Percentiles rank a stretch among this genome's conserved stretches.
These are phyloP conservation scores for Polygonum aviculare DNA, from an alignment of 148 eudicot species.

Conservation along the genomic window DNA sequence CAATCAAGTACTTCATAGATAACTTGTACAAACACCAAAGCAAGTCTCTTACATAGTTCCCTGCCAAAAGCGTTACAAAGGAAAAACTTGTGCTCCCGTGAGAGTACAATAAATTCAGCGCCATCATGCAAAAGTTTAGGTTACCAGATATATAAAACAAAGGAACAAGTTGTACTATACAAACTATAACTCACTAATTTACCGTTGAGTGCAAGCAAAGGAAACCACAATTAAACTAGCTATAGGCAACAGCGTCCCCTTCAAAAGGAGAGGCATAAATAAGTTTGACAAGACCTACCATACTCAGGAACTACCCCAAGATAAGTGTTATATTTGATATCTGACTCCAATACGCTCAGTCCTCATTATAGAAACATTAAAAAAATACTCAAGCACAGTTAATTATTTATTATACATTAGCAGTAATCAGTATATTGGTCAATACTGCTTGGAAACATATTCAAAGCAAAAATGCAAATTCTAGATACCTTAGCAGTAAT, in stretches of 20 bases:
- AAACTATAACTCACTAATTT: not conserved
- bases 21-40: not conserved
- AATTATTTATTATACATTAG: not conserved
- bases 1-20: not conserved
- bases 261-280: not conserved
- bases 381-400: not conserved
- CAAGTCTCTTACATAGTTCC: not conserved
- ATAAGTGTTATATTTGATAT: not conserved
- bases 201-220: not conserved
- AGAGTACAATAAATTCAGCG: not conserved
- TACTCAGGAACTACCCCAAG: not conserved
- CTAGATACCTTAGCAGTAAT: not conserved
- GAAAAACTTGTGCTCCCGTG: not conserved
- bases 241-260: not conserved
- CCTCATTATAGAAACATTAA: not conserved
- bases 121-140: not conserved
- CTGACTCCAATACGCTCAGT: not conserved
- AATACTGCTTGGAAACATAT: not conserved
- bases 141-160: not conserved
- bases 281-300: not conserved
- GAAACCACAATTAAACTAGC: not conserved
- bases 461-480: not conserved
- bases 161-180: not conserved
- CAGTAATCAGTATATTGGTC: not conserved
- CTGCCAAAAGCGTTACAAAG: not conserved